Conservation (phyloP, 148 eudicot genomes). For the Selenicereus undatus region DNA sequence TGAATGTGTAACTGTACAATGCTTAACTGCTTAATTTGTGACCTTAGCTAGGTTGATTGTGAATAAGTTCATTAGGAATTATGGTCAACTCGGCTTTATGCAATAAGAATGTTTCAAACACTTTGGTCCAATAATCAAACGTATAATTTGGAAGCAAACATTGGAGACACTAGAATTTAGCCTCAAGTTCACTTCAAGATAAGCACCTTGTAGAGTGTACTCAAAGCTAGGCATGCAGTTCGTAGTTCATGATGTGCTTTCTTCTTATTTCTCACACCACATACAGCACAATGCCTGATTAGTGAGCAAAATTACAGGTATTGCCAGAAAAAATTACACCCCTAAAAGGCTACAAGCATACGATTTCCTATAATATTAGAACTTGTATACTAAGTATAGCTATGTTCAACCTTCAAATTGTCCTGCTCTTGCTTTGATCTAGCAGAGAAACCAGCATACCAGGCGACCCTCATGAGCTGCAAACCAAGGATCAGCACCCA, state of each 20-base stretch:
- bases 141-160: background rate
- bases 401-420: constrained; percentile 17
- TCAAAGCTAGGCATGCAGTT: background rate
- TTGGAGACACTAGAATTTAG: background rate
- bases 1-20: no score
- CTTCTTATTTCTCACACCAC: background rate
- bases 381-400: background rate
- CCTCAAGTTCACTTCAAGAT: background rate
- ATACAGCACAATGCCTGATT: background rate
- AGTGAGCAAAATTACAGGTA: background rate
- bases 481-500: constrained; percentile 88
- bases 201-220: background rate
- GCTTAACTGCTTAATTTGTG: no score
- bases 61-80: no score
- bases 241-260: background rate
- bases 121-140: background rate
- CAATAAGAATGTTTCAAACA: no score
- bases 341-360: background rate
- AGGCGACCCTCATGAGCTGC: constrained; percentile 99
- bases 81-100: no score
- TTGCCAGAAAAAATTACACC: background rate
- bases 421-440: constrained; percentile 31
- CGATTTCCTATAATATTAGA: background rate
- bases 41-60: no score
- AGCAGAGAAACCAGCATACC: constrained; percentile 90